These are phyloP conservation scores for Acanthamoeba divionensis DNA, from an alignment of 208 protist species.

Conservation along the genomic window DNA sequence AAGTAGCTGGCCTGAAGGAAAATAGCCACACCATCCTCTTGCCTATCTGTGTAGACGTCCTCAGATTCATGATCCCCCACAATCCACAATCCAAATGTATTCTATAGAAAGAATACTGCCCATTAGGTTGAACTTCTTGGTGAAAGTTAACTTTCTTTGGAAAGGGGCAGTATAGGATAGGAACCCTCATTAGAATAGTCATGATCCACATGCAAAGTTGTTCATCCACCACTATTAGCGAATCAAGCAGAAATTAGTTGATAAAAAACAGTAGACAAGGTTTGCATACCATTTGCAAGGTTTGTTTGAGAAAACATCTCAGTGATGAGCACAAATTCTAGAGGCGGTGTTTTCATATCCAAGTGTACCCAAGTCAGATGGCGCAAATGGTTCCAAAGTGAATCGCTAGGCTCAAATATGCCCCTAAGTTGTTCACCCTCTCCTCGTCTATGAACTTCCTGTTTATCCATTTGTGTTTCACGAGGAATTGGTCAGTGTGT, in stretches of 20 bases:
- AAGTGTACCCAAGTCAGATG: neutral
- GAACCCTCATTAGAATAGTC: constrained; percentile 26
- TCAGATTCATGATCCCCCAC: neutral
- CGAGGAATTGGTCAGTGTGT: neutral
- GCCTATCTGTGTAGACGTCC: constrained; percentile 8
- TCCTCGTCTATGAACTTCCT: neutral
- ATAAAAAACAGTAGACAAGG: neutral
- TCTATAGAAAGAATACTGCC: neutral
- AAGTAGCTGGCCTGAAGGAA: constrained; percentile 48
- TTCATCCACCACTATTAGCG: constrained; percentile 27
- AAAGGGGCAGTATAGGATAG: neutral
- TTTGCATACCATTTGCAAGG: neutral
- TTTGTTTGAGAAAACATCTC: neutral
- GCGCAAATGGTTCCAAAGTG: neutral
- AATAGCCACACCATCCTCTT: constrained; percentile 7
- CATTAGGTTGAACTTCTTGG: neutral
- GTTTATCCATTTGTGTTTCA: neutral
- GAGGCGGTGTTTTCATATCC: neutral
- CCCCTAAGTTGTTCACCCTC: neutral
- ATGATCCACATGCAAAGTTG: constrained; percentile 29
- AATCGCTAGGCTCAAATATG: neutral
- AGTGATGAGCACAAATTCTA: neutral
- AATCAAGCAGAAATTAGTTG: neutral
- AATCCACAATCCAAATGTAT: constrained; percentile 41
- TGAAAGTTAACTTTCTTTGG: neutral